Evolutionary conservation across 148 eudicot species (phyloP).

Genomic region (Rhododendron vialii): DNA sequence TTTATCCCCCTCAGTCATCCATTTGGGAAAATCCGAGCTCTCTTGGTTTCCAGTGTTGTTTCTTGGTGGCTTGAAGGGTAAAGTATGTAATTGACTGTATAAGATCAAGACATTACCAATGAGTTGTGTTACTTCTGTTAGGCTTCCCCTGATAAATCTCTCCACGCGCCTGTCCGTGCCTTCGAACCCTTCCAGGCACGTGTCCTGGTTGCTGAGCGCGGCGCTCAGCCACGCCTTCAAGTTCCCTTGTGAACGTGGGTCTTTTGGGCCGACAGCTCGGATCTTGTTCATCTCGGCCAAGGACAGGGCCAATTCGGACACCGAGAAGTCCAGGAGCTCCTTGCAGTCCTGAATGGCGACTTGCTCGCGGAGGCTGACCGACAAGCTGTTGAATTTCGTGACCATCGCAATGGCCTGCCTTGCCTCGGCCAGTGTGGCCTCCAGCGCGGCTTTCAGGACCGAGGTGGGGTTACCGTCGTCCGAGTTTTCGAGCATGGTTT

Average conservation of each 20-base stretch:
- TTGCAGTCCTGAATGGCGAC: conserved; percentile 79
- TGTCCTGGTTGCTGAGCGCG: conserved; percentile 86
- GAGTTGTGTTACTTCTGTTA: conserved; percentile 77
- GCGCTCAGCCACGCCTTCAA: conserved; percentile 90
- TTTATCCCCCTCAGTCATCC: conserved; percentile 74
- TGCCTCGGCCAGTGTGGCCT: conserved; percentile 53
- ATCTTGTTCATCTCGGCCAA: conserved; percentile 58
- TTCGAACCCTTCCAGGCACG: conserved; percentile 91
- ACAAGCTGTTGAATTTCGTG: conserved; percentile 45
- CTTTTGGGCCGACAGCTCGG: conserved; percentile 19
- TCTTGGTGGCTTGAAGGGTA: conserved; percentile 55
- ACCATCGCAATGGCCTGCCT: conserved; percentile 43
- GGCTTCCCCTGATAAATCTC: conserved; percentile 57
- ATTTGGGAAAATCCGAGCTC: conserved; percentile 39
- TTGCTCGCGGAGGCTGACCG: conserved; percentile 57
- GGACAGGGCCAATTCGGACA: conserved; percentile 81
- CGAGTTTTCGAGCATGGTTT: conserved; percentile 30
- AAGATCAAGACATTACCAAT: conserved; percentile 71
- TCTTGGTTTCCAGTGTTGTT: conserved; percentile 22
- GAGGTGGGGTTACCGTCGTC: conserved; percentile 27
- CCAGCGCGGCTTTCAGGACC: conserved; percentile 62
- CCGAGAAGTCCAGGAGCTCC: conserved; percentile 88
- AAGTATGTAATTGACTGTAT: conserved; percentile 51
- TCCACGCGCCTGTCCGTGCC: conserved; percentile 53
- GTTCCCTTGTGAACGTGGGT: conserved; percentile 33